phyloP scores from a whole-genome alignment of 148 eudicot species.

The Arctostaphylos glauca region DNA sequence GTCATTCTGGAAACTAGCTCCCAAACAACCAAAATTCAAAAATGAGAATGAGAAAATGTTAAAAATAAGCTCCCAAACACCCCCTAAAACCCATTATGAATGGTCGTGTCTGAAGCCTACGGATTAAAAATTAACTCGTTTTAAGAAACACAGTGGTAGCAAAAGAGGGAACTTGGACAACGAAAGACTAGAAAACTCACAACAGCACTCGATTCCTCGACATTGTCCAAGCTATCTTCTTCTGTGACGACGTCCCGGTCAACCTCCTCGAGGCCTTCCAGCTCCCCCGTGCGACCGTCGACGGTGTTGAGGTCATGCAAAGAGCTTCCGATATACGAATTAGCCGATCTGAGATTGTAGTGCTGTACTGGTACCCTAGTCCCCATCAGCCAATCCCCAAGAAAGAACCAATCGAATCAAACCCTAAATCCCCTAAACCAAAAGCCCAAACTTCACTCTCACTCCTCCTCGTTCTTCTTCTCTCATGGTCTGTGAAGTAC shows the following conservation, averaged over 20 bases:
- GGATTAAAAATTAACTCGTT: neutral
- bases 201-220: slow-evolving; percentile 55
- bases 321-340: slow-evolving; percentile 51
- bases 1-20: too few species aligned
- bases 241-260: slow-evolving; percentile 46
- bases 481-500: neutral
- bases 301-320: slow-evolving; percentile 46
- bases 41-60: too few species aligned
- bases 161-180: neutral
- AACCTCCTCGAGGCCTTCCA: slow-evolving; percentile 33
- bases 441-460: neutral
- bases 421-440: slow-evolving; percentile 11
- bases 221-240: slow-evolving; percentile 49
- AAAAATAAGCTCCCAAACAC: too few species aligned
- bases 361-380: slow-evolving; percentile 63
- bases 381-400: slow-evolving; percentile 29
- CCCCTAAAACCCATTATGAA: too few species aligned
- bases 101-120: neutral
- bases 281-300: slow-evolving; percentile 37
- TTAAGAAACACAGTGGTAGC: neutral
- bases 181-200: slow-evolving; percentile 32
- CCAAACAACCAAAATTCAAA: too few species aligned
- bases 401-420: neutral
- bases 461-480: neutral
- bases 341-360: slow-evolving; percentile 47